Percentiles rank a stretch among this genome's conserved stretches.
These are phyloP conservation scores for Suillus variegatus DNA, from an alignment of 768 basidiomycete species.

Conservation along the genomic window DNA sequence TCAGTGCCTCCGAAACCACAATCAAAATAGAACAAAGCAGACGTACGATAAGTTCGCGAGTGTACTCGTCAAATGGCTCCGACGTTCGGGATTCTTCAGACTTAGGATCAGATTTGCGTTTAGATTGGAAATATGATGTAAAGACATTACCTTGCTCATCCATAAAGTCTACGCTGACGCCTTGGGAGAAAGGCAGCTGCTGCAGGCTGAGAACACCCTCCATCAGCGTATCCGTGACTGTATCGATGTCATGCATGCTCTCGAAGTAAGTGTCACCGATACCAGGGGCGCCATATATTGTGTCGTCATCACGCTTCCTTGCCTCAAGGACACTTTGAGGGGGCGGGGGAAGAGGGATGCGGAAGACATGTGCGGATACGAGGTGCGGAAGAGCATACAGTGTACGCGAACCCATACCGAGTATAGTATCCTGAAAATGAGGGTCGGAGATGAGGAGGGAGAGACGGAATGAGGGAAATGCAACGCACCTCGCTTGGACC, in stretches of 20 bases:
- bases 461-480: background rate
- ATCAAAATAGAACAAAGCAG: background rate
- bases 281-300: slow-evolving; percentile 9
- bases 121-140: background rate
- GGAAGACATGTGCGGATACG: slow-evolving; percentile 42
- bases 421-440: slow-evolving; percentile 34
- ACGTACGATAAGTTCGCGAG: slow-evolving; percentile 5
- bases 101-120: background rate
- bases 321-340: slow-evolving; percentile 9
- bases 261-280: background rate
- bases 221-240: slow-evolving; percentile 9
- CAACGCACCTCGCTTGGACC: slow-evolving; percentile 43
- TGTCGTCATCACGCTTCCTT: background rate
- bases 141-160: background rate
- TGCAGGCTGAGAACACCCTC: background rate
- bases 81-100: background rate
- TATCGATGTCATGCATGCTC: slow-evolving; percentile 18
- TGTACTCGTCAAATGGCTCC: slow-evolving; percentile 3
- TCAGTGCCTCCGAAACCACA: background rate
- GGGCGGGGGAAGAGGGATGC: background rate
- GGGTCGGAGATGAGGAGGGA: background rate
- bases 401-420: slow-evolving; percentile 46
- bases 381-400: slow-evolving; percentile 38
- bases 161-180: background rate
- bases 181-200: background rate